Base-by-base conservation (phyloP, 768 basidiomycete genomes). In the Suillus brevipes region DNA sequence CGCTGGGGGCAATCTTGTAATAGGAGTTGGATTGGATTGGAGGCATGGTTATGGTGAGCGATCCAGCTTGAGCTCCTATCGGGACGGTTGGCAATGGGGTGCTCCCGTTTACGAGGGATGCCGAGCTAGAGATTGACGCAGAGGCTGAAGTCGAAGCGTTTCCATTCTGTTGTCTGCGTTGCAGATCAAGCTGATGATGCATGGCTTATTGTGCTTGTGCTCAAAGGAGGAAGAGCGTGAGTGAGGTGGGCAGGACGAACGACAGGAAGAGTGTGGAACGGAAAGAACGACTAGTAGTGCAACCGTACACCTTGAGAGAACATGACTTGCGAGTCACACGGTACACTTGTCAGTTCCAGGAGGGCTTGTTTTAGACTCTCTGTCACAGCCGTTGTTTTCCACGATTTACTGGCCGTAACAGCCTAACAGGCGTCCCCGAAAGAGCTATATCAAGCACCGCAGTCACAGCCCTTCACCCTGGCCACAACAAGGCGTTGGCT, bases 1-100 rank as follows among this genome's bases (percentile, higher is more conserved):
- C 81, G 7, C 80, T 75, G 0, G 73, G 68, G 0, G 87, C 87
- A 64, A 90, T 86, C 79, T 90, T 90, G 79, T 85, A 90, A 75
- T 80, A 90, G 8, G 88, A 87, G 1, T 84, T 81, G 28, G 83
- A 82, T 5, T 85, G 85, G 60, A 81, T 77, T 1, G 87, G 85
- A 4, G 89, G 89, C 66, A 84, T 79, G 12, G 87, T 86, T 76
- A 85, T 82, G 62, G 81, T 77, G 59, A 88, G 73, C 25, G 80
- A 78, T 61, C 86, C 82, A 4, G 85, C 85, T 9, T 89, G 80
- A 2, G 83, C 83, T 10, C 85, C 77, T 65, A 74, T 68, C 0
- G 87, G 84, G 65, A 89, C 84, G 49, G 73, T 71, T 16, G 69
- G 67, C 40, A 64, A 25, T 7, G 75, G 70, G 18, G 80, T 69